Percentiles rank a stretch among this genome's conserved stretches.
These are phyloP conservation scores for Sporothrix euskadiensis DNA, from an alignment of 2,329 filamentous ascomycete genomes.

Conservation along the genomic window DNA sequence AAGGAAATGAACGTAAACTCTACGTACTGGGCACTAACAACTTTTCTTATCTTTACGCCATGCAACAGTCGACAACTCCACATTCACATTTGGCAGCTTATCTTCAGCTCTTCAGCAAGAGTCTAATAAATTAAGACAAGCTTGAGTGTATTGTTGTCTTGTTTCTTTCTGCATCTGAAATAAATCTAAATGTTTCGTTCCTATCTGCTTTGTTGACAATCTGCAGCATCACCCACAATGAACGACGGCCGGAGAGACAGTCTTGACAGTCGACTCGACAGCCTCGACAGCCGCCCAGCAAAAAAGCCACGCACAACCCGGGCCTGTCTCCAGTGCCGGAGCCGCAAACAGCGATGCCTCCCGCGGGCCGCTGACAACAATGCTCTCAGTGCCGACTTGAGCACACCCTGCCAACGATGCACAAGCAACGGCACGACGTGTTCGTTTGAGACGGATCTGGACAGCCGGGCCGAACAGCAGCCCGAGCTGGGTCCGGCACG, in stretches of 20 bases:
- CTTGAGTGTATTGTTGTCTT: neutral
- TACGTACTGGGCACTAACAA: neutral
- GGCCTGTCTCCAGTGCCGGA: constrained; percentile 19
- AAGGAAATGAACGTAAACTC: neutral
- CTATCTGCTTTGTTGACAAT: no score
- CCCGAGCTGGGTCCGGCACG: neutral
- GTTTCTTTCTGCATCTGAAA: no score
- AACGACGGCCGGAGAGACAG: neutral
- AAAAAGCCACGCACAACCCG: constrained; percentile 5
- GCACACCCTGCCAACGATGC: constrained; percentile 11
- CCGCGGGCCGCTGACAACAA: neutral
- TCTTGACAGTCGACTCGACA: neutral
- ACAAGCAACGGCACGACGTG: constrained; percentile 11
- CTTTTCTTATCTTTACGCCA: neutral
- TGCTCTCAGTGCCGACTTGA: neutral
- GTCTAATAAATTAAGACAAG: no score
- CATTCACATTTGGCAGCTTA: neutral
- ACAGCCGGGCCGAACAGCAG: neutral
- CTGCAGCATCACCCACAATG: neutral
- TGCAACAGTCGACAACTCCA: neutral
- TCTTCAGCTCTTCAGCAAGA: neutral
- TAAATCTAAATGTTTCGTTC: no score
- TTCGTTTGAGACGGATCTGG: constrained; percentile 20
- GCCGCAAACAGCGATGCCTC: constrained; percentile 20
- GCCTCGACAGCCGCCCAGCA: neutral